phyloP scores from a whole-genome alignment of 805 yeast species.

The Yarrowia osloensis region DNA sequence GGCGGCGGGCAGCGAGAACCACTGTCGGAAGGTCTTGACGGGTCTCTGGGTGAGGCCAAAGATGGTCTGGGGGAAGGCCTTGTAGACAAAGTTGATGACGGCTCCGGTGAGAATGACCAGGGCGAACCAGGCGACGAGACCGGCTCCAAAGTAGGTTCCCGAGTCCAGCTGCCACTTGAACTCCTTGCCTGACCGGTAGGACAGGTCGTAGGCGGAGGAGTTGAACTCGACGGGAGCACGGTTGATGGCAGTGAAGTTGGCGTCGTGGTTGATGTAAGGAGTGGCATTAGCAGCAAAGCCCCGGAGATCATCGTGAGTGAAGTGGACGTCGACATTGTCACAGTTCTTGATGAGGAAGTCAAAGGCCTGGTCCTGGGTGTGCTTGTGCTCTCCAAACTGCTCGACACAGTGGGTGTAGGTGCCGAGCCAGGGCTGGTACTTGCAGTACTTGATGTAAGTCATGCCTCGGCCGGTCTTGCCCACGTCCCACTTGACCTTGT shows the following conservation, averaged over 20 bases:
- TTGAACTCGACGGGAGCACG: slow-evolving; percentile 25
- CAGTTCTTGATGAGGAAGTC: slow-evolving; percentile 6
- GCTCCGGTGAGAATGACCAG: slow-evolving; percentile 37
- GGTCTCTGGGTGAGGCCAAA: slow-evolving; percentile 24
- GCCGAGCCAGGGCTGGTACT: slow-evolving; percentile 25
- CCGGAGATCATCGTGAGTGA: background rate
- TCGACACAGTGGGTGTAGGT: slow-evolving; percentile 24
- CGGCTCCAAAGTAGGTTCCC: slow-evolving; percentile 36
- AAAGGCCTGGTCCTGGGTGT: slow-evolving; percentile 21
- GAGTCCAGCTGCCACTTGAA: slow-evolving; percentile 27
- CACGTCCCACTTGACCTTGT: slow-evolving; percentile 13
- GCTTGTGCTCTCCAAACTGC: background rate
- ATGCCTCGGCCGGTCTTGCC: slow-evolving; percentile 12
- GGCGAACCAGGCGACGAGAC: slow-evolving; percentile 41
- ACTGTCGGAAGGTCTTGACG: slow-evolving; percentile 36
- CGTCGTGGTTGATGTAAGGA: background rate
- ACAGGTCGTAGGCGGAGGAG: background rate
- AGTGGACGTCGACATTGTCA: background rate
- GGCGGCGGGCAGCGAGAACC: slow-evolving; percentile 43
- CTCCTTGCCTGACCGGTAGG: background rate
- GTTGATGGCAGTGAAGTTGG: slow-evolving; percentile 29
- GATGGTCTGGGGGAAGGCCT: slow-evolving; percentile 31
- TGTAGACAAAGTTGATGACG: slow-evolving; percentile 34
- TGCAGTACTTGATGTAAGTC: slow-evolving; percentile 25
- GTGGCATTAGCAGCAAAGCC: background rate